Evolutionary conservation across 345 rosid genomes (phyloP), one percentile per base, ranked within the genome.

Genomic region (Aquilaria yunnanensis): DNA sequence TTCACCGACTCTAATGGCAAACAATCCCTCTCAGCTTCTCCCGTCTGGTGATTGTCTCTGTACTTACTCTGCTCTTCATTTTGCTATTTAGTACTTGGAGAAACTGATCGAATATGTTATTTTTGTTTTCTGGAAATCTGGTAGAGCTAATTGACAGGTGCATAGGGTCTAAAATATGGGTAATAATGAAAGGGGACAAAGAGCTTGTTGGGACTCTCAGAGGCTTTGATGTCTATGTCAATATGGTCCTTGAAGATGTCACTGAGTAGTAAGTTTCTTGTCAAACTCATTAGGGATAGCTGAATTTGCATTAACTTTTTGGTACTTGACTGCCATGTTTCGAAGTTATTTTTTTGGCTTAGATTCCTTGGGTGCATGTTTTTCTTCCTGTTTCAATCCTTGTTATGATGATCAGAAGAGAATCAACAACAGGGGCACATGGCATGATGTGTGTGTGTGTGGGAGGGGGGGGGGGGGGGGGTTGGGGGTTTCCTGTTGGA

Each of bases 181-280:
- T 89, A 60, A 86, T 89, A 32, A 86, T 89, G 96, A 89, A 89
- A 81, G 93, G 96, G 57, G 96, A 89, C 75, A 89, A 89, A 74
- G 96, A 89, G 76, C 93, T 89, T 32, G 93, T 86, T 3, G 96
- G 93, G 43, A 80, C 84, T 60, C 87, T 89, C 7, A 71, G 81
- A 65, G 96, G 96, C 9, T 86, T 89, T 30, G 96, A 89, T 62
- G 93, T 89, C 62, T 84, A 89, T 59, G 93, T 89, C 70, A 90
- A 83, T 72, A 83, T 82, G 94, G 94, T 85, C 58, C 90, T 80
- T 9, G 86, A 85, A 72, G 95, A 80, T 68, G 89, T 83, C 74
- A 78, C 87, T 34, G 90, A 87, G 76, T 87, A 80, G 88, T 84
- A 81, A 47, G 81, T 63, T 53, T 80, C 10, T 29, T 55, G 23